Evolutionary conservation across 2,329 filamentous ascomycete genomes (phyloP), one percentile per base, ranked within the genome.

Genomic region (Fusarium beomiforme): DNA sequence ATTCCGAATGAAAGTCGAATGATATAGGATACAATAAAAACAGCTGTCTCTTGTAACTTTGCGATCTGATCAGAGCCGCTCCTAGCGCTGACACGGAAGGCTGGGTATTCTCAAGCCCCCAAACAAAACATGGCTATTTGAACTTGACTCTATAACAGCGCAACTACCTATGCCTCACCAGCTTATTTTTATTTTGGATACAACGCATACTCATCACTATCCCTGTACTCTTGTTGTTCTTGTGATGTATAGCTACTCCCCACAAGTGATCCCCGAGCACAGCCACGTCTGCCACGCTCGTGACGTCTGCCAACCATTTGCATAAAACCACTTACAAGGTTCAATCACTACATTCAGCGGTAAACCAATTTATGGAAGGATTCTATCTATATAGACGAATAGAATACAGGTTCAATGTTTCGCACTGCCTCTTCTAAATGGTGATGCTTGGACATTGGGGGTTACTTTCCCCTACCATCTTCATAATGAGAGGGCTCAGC

Each of bases 271-370:
- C n/a, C n/a, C n/a, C n/a, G n/a, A n/a, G n/a, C n/a, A n/a, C n/a
- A n/a, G n/a, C n/a, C n/a, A n/a, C n/a, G n/a, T n/a, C n/a, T n/a
- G 50, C 49, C 50, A 70, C 47, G 55, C 51, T 50, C 21, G 29
- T 55, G 67, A 67, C 42, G 47, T 57, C 14, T 36, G 47, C 50
- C 62, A 37, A 57, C 59, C 23, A 33, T 36, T 53, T 12, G 17
- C 39, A 29, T 51, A 68, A 43, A 19, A 41, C 19, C 17, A 34
- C 17, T 33, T 26, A 8, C 37, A 13, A 23, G 16, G 16, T 31
- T 36, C 26, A 26, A 31, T 14, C 13, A 31, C 6, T 16, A 31
- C 5, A 23, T 21, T 33, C 14, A 12, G 9, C 11, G n/a, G n/a
- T n/a, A n/a, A n/a, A n/a, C 26, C 14, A 9, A 14, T 17, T 14